These are phyloP conservation scores for Cladosporium halotolerans DNA, from an alignment of 2,329 filamentous ascomycete genomes.

Conservation along the genomic window DNA sequence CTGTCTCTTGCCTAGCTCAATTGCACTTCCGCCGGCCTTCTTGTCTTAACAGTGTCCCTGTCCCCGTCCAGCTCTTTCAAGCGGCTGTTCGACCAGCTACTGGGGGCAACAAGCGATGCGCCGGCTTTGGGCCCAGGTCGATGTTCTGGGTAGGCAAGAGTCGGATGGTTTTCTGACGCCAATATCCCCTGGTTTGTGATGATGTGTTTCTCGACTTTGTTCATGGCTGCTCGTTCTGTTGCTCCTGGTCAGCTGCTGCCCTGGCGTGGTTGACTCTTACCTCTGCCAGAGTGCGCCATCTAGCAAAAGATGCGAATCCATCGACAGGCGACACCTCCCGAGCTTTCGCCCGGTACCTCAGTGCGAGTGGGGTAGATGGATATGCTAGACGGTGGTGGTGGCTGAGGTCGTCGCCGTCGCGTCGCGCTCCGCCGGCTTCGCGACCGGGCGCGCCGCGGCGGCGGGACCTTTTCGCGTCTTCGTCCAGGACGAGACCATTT, in stretches of 20 bases:
- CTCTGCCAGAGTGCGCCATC: not conserved
- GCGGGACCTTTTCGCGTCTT: not conserved
- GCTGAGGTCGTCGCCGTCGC: not conserved
- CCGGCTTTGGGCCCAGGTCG: not conserved
- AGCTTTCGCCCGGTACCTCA: not conserved
- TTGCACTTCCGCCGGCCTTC: too few relatives aligned
- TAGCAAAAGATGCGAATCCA: not conserved
- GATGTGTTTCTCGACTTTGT: not conserved
- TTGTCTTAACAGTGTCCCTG: constrained; percentile 1
- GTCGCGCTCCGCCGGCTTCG: not conserved
- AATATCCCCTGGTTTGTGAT: constrained; percentile 1
- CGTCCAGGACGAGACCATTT: not conserved
- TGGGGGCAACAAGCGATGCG: constrained; percentile 1
- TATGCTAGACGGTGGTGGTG: not conserved
- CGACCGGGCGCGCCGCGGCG: not conserved
- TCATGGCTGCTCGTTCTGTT: constrained; percentile 1
- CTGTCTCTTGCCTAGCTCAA: too few relatives aligned
- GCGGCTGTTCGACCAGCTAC: not conserved
- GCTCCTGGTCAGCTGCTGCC: constrained; percentile 1
- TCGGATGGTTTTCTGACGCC: constrained; percentile 1
- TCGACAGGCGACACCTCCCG: not conserved
- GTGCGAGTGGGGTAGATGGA: not conserved
- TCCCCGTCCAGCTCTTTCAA: not conserved
- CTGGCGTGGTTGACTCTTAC: not conserved
- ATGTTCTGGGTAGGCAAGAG: not conserved